A percentile compares a stretch with the other conserved stretches of the same genome.
Conservation (phyloP, 768 basidiomycete species). For the Rhizopogon rudus region DNA sequence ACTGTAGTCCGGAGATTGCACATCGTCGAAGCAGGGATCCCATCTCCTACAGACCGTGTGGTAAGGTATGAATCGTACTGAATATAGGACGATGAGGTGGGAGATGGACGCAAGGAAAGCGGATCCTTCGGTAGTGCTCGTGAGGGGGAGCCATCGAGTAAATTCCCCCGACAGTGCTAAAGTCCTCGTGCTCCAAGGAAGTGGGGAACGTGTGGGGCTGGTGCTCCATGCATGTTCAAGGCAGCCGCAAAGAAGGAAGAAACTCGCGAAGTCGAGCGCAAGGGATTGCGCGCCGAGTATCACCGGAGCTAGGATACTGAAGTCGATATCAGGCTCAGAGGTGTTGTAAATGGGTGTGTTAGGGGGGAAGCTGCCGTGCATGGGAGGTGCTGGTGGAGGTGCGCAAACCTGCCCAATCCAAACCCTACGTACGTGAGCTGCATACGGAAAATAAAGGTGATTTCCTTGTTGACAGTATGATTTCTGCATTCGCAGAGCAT, state of each 20-base stretch:
- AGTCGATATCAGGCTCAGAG: conserved; percentile 15
- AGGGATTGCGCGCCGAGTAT: conserved; percentile 12
- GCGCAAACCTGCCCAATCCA: conserved; percentile 30
- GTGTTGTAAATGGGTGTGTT: too few relatives aligned
- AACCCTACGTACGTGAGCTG: conserved; percentile 25
- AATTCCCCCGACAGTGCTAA: conserved; percentile 28
- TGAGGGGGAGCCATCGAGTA: conserved; percentile 30
- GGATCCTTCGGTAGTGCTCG: conserved; percentile 24
- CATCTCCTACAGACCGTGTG: not conserved
- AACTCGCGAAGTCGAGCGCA: conserved; percentile 26
- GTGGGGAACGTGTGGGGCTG: conserved; percentile 8
- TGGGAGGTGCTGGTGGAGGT: conserved; percentile 11
- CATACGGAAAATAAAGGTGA: conserved; percentile 28
- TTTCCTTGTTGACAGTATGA: conserved; percentile 6
- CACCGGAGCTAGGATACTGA: conserved; percentile 8
- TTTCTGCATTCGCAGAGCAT: conserved; percentile 26
- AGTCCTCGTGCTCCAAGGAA: conserved; percentile 7
- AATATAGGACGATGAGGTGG: conserved; percentile 27
- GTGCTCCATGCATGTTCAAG: conserved; percentile 12
- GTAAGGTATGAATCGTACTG: not conserved
- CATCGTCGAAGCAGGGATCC: not conserved
- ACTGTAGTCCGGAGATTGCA: not conserved
- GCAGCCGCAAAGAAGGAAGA: conserved; percentile 32
- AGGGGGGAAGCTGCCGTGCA: conserved; percentile 5
- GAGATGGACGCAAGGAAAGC: conserved; percentile 33